Conservation (phyloP, 2,329 filamentous ascomycete genomes). For the Zasmidium citrigriseum region DNA sequence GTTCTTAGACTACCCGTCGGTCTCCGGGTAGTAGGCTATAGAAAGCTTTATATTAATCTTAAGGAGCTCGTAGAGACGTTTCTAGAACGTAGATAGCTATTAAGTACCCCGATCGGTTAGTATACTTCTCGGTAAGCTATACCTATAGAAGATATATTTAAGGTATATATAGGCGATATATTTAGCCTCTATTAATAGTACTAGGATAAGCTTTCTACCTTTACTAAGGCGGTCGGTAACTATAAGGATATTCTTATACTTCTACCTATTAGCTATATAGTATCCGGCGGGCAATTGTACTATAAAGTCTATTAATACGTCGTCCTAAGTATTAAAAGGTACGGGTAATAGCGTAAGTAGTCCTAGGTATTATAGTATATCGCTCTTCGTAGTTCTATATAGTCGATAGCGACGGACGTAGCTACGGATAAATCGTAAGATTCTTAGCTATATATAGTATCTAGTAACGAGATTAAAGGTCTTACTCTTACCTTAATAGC, state of each 20-base stretch:
- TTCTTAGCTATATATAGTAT: slow-evolving; percentile 25
- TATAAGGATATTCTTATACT: background rate
- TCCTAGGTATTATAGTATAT: background rate
- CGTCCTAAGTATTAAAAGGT: background rate
- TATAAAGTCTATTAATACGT: no score
- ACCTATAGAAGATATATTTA: background rate
- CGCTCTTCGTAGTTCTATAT: slow-evolving; percentile 32
- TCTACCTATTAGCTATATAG: background rate
- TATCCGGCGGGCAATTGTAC: no score
- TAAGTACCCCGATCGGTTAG: background rate
- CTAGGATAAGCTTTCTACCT: background rate
- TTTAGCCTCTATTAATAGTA: background rate
- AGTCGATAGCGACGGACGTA: slow-evolving; percentile 32
- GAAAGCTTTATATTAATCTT: background rate
- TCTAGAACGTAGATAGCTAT: background rate
- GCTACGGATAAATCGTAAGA: slow-evolving; percentile 29
- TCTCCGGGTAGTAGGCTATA: slow-evolving; percentile 1
- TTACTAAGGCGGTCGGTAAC: background rate
- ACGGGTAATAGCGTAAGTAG: background rate
- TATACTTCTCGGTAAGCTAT: background rate
- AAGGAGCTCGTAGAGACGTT: background rate
- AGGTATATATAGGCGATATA: no score
- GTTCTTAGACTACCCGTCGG: background rate
- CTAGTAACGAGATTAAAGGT: background rate
- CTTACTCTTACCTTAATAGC: slow-evolving; percentile 9